Conservation (phyloP, 352 stramenopile species). For the Thalassiosira mediterranea region DNA sequence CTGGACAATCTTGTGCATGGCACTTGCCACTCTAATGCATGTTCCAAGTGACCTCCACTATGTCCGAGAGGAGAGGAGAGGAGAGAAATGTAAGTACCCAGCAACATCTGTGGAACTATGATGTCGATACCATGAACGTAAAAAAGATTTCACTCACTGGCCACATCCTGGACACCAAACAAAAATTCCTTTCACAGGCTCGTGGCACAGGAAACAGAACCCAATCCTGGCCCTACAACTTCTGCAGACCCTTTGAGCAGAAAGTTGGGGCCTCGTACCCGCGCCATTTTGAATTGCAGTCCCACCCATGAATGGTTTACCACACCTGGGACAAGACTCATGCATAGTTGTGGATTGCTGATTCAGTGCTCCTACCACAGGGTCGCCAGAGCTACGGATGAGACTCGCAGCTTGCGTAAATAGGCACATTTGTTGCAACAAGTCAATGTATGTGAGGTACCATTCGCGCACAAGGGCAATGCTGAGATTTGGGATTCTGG, state of each 20-base stretch:
- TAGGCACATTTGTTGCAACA: conserved; percentile 82
- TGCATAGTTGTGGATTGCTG: conserved; percentile 82
- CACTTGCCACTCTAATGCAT: conserved; percentile 79
- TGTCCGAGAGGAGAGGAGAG: not conserved
- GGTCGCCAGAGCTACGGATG: conserved; percentile 75
- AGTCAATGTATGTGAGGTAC: conserved; percentile 84
- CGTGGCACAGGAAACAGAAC: conserved; percentile 82
- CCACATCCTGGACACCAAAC: conserved; percentile 79
- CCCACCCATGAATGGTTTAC: conserved; percentile 64
- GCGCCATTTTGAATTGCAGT: conserved; percentile 31
- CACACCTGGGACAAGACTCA: conserved; percentile 79
- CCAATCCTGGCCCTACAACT: conserved; percentile 74
- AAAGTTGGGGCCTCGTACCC: conserved; percentile 11
- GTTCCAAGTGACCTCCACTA: conserved; percentile 71
- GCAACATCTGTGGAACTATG: not conserved
- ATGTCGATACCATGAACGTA: not conserved
- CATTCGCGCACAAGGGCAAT: conserved; percentile 79
- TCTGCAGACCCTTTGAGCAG: conserved; percentile 63
- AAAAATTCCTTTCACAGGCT: conserved; percentile 82
- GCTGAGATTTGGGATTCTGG: conserved; percentile 61
- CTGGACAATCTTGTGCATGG: conserved; percentile 1
- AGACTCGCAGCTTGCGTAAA: conserved; percentile 75
- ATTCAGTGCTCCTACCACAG: conserved; percentile 76
- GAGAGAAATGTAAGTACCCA: not conserved
- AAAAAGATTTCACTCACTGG: conserved; percentile 37